Conservation (phyloP, 2,329 filamentous ascomycete species). For the Lachnellula occidentalis region DNA sequence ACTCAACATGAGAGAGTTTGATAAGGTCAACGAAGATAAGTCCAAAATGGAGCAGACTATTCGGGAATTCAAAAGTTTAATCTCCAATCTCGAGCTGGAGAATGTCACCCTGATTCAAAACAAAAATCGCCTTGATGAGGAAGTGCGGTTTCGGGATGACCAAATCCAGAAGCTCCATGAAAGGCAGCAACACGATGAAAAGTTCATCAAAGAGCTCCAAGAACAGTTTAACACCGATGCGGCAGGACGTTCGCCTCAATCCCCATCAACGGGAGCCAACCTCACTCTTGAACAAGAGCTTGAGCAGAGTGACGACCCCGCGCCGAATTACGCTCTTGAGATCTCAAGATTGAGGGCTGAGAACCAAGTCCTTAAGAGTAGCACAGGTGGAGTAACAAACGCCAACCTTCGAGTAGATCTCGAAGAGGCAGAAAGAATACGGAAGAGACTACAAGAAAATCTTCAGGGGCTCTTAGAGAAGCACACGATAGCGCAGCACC, state of each 20-base stretch:
- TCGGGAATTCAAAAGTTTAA: constrained; percentile 35
- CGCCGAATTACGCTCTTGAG: constrained; percentile 44
- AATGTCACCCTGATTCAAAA: constrained; percentile 34
- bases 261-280: constrained; percentile 9
- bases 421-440: constrained; percentile 47
- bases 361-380: constrained; percentile 52
- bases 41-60: constrained; percentile 32
- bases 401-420: constrained; percentile 50
- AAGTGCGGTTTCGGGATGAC: constrained; percentile 31
- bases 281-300: constrained; percentile 57
- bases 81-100: constrained; percentile 27
- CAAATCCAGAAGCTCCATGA: constrained; percentile 31
- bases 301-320: constrained; percentile 32
- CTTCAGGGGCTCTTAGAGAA: constrained; percentile 55
- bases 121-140: constrained; percentile 42
- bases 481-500: constrained; percentile 50
- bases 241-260: constrained; percentile 14
- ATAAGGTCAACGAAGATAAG: constrained; percentile 27
- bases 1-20: constrained; percentile 38
- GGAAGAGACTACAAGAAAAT: constrained; percentile 47
- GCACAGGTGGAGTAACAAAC: constrained; percentile 48
- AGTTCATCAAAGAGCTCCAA: constrained; percentile 47
- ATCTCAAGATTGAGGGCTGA: constrained; percentile 56
- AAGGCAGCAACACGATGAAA: constrained; percentile 40
- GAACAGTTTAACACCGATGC: constrained; percentile 39